These are phyloP conservation scores for Acephala macrosclerotiorum DNA, from an alignment of 2,329 filamentous ascomycete species.

Conservation along the genomic window DNA sequence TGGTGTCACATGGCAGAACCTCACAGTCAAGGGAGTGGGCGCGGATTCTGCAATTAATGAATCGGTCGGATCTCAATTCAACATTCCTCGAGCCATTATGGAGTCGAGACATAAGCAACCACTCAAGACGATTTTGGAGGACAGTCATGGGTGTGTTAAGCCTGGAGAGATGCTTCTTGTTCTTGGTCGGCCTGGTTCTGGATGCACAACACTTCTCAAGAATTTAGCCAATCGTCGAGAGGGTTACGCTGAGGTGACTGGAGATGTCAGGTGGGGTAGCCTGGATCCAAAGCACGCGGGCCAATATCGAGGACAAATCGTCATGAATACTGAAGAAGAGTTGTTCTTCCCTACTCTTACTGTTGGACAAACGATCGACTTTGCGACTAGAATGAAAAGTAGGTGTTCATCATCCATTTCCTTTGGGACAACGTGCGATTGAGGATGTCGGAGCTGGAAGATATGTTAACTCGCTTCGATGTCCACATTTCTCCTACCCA, in stretches of 20 bases:
- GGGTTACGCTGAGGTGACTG: conserved; percentile 64
- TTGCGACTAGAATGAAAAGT: conserved; percentile 61
- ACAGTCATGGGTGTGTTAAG: conserved; percentile 72
- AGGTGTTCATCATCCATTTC: conserved; percentile 42
- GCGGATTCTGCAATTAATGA: conserved; percentile 42
- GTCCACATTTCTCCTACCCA: not conserved
- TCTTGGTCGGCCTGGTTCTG: conserved; percentile 71
- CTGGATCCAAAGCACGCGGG: conserved; percentile 50
- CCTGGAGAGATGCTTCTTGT: conserved; percentile 78
- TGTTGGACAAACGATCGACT: conserved; percentile 59
- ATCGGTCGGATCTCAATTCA: conserved; percentile 40
- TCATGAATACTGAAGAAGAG: conserved; percentile 61
- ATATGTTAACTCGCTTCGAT: not conserved
- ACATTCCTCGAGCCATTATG: conserved; percentile 27
- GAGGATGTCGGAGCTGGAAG: not conserved
- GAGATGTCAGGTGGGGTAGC: conserved; percentile 64
- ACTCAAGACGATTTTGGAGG: conserved; percentile 69
- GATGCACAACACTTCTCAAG: conserved; percentile 76
- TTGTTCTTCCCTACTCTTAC: conserved; percentile 58
- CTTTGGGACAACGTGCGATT: not conserved
- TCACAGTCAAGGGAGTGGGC: conserved; percentile 43
- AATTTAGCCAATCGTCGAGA: conserved; percentile 69
- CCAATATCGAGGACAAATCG: conserved; percentile 63
- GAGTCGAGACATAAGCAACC: conserved; percentile 66
- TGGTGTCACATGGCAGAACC: conserved; percentile 42